phyloP scores from a whole-genome alignment of 306 rosid genomes.

The Canavalia gladiata region DNA sequence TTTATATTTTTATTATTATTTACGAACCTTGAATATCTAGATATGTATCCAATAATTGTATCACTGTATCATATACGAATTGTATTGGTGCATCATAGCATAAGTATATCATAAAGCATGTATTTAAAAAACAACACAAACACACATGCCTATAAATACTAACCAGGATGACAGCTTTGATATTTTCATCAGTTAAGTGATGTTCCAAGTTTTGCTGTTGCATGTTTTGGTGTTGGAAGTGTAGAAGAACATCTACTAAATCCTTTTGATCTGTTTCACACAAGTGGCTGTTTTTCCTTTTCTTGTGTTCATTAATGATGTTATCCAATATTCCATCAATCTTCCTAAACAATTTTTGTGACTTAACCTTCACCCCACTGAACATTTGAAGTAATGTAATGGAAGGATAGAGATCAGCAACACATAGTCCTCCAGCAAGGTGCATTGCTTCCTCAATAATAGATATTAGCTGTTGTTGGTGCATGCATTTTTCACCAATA shows the following conservation, averaged over 20 bases:
- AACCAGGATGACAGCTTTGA: slow-evolving; percentile 41
- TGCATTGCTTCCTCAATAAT: not conserved
- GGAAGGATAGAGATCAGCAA: slow-evolving; percentile 48
- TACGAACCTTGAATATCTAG: no score
- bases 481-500: not conserved
- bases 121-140: not conserved
- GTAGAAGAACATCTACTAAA: slow-evolving; percentile 42
- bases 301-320: slow-evolving; percentile 29
- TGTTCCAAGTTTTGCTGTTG: not conserved
- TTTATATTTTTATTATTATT: no score
- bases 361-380: slow-evolving; percentile 16
- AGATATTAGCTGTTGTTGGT: not conserved
- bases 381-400: not conserved
- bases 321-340: not conserved
- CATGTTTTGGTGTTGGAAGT: not conserved
- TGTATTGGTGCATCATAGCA: no score
- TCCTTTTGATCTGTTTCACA: slow-evolving; percentile 20
- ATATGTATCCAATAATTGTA: no score
- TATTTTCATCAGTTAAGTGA: slow-evolving; percentile 24
- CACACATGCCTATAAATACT: not conserved
- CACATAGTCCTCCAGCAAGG: slow-evolving; percentile 12
- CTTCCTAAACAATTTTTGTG: not conserved
- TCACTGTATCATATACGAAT: no score
- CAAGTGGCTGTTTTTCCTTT: not conserved
- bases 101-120: not conserved